A percentile compares a stretch with the other conserved stretches of the same genome.
phyloP scores from a whole-genome alignment of 2,329 filamentous ascomycete species.

The Fonsecaea nubica region DNA sequence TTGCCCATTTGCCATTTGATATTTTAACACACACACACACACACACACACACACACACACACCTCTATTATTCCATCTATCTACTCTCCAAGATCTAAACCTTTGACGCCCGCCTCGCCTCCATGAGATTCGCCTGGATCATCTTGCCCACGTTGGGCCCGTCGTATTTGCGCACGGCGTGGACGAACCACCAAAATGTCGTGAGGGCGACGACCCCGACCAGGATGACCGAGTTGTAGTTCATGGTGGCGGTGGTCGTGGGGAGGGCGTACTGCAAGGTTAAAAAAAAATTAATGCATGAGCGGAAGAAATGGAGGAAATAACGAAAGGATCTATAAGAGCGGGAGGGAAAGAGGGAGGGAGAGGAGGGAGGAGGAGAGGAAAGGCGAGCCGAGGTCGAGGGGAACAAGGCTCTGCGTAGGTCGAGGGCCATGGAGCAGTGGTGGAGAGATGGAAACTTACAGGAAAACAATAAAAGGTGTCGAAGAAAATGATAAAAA shows the following conservation, averaged over 20 bases:
- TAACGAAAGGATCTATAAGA: too few relatives aligned
- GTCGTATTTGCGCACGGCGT: constrained; percentile 28
- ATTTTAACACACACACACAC: background rate
- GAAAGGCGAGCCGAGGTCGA: too few relatives aligned
- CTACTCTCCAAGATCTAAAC: constrained; percentile 1
- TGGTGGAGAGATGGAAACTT: background rate
- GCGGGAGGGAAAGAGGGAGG: background rate
- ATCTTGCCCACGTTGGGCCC: constrained; percentile 32
- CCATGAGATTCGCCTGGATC: constrained; percentile 19
- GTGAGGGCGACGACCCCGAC: constrained; percentile 47
- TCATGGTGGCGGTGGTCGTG: constrained; percentile 58
- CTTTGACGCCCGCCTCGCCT: constrained; percentile 10
- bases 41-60: too few relatives aligned
- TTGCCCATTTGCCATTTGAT: too few relatives aligned
- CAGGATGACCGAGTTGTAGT: constrained; percentile 55
- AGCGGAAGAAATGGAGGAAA: too few relatives aligned
- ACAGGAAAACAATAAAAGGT: constrained; percentile 66
- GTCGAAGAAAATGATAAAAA: constrained; percentile 63
- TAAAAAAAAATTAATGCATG: background rate
- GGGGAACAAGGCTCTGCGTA: too few relatives aligned
- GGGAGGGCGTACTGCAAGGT: constrained; percentile 49
- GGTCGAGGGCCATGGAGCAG: background rate
- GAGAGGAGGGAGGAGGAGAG: too few relatives aligned
- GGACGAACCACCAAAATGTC: constrained; percentile 50
- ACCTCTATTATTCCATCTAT: background rate